phyloP scores from a whole-genome alignment of 2,329 filamentous ascomycete species.

The Claviceps sp. region DNA sequence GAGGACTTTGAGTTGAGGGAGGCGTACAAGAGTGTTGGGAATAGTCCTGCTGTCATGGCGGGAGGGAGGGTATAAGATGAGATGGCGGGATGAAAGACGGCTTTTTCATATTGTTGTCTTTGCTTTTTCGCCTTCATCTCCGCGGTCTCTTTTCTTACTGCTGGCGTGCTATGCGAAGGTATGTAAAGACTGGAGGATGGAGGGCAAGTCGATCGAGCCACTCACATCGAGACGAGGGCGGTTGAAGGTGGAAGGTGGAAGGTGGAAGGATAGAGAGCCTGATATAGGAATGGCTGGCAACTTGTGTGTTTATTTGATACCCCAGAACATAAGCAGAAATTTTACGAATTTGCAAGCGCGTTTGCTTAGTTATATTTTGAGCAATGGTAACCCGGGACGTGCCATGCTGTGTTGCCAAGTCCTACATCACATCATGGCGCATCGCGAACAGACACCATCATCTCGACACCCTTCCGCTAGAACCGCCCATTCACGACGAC shows the following conservation, averaged over 20 bases:
- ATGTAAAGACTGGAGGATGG: not conserved
- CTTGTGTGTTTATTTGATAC: not conserved
- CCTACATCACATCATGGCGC: no score
- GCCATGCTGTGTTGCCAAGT: not conserved
- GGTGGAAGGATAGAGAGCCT: not conserved
- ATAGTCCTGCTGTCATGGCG: slow-evolving; percentile 26
- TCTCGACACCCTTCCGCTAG: not conserved
- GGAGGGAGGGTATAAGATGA: not conserved
- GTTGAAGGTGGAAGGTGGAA: not conserved
- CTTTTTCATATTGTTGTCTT: not conserved
- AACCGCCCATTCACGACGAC: no score
- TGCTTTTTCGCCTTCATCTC: not conserved
- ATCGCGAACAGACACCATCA: not conserved
- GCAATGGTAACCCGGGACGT: not conserved
- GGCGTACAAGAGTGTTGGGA: slow-evolving; percentile 50
- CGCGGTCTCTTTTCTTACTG: not conserved
- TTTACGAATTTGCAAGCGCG: not conserved
- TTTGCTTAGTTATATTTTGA: not conserved
- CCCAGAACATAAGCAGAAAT: not conserved
- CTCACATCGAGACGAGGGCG: not conserved
- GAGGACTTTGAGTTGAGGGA: slow-evolving; percentile 52
- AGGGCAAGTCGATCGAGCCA: not conserved
- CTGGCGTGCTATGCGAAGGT: not conserved
- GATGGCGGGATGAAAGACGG: no score
- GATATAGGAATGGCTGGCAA: not conserved